A percentile compares a stretch with the other conserved stretches of the same genome.
Conservation (phyloP, 352 stramenopile species). For the Globisporangium orthogonon region DNA sequence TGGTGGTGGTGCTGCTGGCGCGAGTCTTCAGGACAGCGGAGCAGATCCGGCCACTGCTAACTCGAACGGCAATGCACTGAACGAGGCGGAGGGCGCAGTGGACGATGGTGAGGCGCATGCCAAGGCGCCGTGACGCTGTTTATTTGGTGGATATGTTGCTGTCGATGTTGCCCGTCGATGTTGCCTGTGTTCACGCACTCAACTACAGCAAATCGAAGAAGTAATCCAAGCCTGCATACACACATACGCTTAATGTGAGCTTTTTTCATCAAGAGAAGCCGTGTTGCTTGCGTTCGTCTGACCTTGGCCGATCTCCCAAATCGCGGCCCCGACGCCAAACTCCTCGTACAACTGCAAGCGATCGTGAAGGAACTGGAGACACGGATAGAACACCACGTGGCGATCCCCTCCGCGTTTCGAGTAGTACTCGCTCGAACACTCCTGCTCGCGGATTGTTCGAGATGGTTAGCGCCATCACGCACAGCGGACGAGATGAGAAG, state of each 20-base stretch:
- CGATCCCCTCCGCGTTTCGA: conserved; percentile 15
- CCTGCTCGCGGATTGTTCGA: conserved; percentile 18
- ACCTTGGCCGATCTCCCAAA: conserved; percentile 86
- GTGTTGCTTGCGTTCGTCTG: neutral
- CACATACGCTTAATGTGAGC: neutral
- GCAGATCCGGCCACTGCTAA: neutral
- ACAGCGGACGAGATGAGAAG: no score
- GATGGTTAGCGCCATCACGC: neutral
- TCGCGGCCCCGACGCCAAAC: conserved; percentile 38
- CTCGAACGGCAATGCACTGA: conserved; percentile 2
- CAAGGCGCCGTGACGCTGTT: neutral
- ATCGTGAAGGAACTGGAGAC: conserved; percentile 72
- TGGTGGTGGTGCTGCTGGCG: neutral
- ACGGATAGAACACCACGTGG: conserved; percentile 70
- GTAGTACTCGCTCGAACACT: conserved; percentile 60
- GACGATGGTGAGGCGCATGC: neutral
- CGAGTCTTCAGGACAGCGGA: neutral
- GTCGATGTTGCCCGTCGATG: neutral
- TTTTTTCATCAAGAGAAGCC: neutral
- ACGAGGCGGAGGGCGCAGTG: conserved; percentile 5
- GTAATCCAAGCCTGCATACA: conserved; percentile 59
- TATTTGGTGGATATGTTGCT: neutral
- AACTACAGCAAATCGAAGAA: conserved; percentile 49
- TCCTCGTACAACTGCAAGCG: conserved; percentile 51
- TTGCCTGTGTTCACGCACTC: conserved; percentile 1